phyloP scores from a whole-genome alignment of 176 grass and related monocot species.

The Oryza meridionalis region DNA sequence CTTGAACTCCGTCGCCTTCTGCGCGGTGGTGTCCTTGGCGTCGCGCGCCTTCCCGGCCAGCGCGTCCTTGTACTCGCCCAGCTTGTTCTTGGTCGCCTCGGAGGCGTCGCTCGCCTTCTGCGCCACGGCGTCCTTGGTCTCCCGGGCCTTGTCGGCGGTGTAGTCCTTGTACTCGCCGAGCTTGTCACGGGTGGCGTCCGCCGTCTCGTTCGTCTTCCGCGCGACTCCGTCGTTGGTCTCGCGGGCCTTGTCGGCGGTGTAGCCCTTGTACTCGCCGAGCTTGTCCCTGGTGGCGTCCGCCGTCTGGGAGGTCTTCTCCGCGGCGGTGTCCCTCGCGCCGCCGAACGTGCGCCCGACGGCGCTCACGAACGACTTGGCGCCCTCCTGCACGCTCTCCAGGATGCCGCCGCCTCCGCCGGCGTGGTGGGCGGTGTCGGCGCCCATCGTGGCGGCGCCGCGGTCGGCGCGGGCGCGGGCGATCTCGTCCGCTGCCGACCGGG shows the following conservation, averaged over 20 bases:
- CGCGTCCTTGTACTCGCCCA: conserved; percentile 54
- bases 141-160: conserved; percentile 43
- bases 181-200: conserved; percentile 48
- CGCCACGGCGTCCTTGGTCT: conserved; percentile 50
- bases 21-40: conserved; percentile 34
- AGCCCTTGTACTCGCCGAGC: conserved; percentile 57
- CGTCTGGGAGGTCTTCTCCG: conserved; percentile 29
- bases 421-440: too few relatives aligned
- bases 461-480: conserved; percentile 52
- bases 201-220: conserved; percentile 43
- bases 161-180: conserved; percentile 60
- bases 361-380: conserved; percentile 53
- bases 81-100: conserved; percentile 54
- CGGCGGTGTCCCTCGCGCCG: conserved; percentile 40
- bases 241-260: conserved; percentile 33
- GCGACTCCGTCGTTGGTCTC: conserved; percentile 39
- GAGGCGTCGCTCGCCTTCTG: conserved; percentile 55
- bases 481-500: conserved; percentile 46
- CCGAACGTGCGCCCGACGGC: conserved; percentile 49
- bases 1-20: conserved; percentile 39
- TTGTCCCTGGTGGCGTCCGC: conserved; percentile 51
- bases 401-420: conserved; percentile 50
- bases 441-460: too few relatives aligned
- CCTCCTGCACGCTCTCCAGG: conserved; percentile 62
- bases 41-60: conserved; percentile 45